phyloP scores from a whole-genome alignment of 345 rosid genomes.

The Dovyalis caffra region DNA sequence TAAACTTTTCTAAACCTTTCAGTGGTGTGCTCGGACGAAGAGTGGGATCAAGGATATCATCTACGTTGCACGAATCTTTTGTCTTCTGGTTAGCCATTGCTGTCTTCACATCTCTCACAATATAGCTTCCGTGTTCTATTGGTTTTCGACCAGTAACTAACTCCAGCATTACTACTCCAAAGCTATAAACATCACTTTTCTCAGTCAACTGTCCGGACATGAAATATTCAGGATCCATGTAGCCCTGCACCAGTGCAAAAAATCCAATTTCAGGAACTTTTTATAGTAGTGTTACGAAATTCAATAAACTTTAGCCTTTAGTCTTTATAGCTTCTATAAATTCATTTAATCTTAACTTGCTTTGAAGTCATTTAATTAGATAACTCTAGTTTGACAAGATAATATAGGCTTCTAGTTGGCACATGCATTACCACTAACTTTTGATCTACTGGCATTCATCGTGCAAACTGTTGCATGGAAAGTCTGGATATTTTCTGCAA shows the following conservation, averaged over 20 bases:
- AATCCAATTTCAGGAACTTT: background rate
- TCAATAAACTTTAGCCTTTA: background rate
- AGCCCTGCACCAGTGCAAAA: conserved; percentile 22
- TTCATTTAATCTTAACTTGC: background rate
- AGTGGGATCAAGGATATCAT: background rate
- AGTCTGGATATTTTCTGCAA: too few species aligned
- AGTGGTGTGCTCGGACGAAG: background rate
- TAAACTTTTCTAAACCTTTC: background rate
- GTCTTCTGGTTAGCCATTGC: conserved; percentile 11
- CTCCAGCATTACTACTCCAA: conserved; percentile 35
- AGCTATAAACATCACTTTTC: conserved; percentile 37
- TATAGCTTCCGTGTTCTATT: conserved; percentile 23
- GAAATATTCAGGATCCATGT: conserved; percentile 38
- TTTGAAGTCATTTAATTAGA: too few species aligned
- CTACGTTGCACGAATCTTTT: background rate
- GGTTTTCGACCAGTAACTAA: conserved; percentile 27
- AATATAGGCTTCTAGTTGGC: too few species aligned
- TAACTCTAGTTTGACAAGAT: too few species aligned
- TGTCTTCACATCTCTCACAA: conserved; percentile 21
- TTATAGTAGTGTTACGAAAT: background rate
- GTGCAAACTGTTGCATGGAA: too few species aligned
- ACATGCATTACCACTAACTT: too few species aligned
- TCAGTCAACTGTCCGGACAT: conserved; percentile 29
- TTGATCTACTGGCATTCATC: too few species aligned
- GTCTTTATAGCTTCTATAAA: background rate